Percentiles rank a stretch among this genome's conserved stretches.
Evolutionary conservation across 2,329 filamentous ascomycete genomes (phyloP).

Genomic region (Monosporascus sp.): DNA sequence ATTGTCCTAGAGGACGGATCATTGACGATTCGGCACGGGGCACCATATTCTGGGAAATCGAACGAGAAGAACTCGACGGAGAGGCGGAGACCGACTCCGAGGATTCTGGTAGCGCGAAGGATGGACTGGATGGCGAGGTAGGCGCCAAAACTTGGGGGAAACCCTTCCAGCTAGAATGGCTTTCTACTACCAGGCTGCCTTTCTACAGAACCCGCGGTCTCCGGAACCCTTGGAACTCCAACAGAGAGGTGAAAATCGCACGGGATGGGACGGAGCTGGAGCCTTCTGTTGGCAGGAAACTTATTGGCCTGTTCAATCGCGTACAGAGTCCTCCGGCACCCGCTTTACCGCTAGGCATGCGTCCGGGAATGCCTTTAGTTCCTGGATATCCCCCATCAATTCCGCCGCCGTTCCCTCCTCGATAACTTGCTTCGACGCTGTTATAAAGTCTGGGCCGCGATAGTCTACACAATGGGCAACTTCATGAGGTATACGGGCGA

Average conservation of each 20-base stretch:
- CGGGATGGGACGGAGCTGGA: conserved; percentile 92
- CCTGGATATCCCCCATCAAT: conserved; percentile 32
- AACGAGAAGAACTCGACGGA: conserved; percentile 48
- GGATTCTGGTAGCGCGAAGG: conserved; percentile 23
- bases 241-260: conserved; percentile 92
- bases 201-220: conserved; percentile 86
- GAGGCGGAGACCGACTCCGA: conserved; percentile 26
- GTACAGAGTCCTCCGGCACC: conserved; percentile 33
- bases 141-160: conserved; percentile 74
- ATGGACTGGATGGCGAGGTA: conserved; percentile 32
- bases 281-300: conserved; percentile 67
- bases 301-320: conserved; percentile 74
- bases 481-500: conserved; percentile 6
- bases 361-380: conserved; percentile 29
- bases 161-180: conserved; percentile 86
- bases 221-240: conserved; percentile 91
- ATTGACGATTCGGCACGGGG: conserved; percentile 91
- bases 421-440: conserved; percentile 4
- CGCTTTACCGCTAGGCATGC: conserved; percentile 20
- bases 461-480: conserved; percentile 4
- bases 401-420: conserved; percentile 28
- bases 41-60: conserved; percentile 94
- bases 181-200: conserved; percentile 75
- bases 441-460: conserved; percentile 1
- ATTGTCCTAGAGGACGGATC: conserved; percentile 75